Conservation (phyloP, 2,329 filamentous ascomycete species). For the Cladosporium phlei region DNA sequence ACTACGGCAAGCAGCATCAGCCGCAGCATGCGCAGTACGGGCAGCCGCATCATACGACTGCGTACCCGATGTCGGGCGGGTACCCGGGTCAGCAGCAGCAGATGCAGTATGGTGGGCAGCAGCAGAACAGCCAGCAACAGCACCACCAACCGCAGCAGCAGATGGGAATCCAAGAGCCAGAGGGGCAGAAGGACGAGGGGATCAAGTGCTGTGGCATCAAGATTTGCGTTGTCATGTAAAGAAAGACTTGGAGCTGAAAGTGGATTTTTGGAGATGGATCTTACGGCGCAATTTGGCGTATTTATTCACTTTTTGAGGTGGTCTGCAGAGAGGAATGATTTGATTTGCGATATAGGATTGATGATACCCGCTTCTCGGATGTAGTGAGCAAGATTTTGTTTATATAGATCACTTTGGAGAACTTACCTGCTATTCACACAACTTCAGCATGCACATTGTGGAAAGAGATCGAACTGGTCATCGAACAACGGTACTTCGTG, state of each 20-base stretch:
- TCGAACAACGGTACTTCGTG: background rate
- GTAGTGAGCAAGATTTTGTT: background rate
- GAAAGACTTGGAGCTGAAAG: background rate
- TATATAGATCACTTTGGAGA: too few relatives aligned
- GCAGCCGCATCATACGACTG: constrained; percentile 36
- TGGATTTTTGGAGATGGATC: too few relatives aligned
- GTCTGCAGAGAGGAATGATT: too few relatives aligned
- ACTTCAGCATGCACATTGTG: too few relatives aligned
- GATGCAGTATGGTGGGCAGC: constrained; percentile 37
- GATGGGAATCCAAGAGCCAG: constrained; percentile 24
- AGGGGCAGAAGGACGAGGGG: constrained; percentile 23
- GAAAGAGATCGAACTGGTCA: too few relatives aligned
- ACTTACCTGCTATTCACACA: too few relatives aligned
- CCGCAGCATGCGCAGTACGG: constrained; percentile 35
- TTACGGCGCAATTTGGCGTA: constrained; percentile 2
- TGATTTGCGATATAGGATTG: too few relatives aligned
- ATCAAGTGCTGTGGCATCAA: constrained; percentile 31
- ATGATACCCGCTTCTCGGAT: constrained; percentile 1
- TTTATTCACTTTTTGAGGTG: too few relatives aligned
- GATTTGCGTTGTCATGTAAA: constrained; percentile 31
- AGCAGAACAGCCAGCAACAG: constrained; percentile 47
- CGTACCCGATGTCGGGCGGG: constrained; percentile 33
- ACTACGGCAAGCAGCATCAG: constrained; percentile 41
- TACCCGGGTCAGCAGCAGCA: constrained; percentile 37
- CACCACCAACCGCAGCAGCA: constrained; percentile 45